A percentile compares a stretch with the other conserved stretches of the same genome.
Evolutionary conservation across 2,329 filamentous ascomycete genomes (phyloP).

Genomic region (Bertia moriformis): DNA sequence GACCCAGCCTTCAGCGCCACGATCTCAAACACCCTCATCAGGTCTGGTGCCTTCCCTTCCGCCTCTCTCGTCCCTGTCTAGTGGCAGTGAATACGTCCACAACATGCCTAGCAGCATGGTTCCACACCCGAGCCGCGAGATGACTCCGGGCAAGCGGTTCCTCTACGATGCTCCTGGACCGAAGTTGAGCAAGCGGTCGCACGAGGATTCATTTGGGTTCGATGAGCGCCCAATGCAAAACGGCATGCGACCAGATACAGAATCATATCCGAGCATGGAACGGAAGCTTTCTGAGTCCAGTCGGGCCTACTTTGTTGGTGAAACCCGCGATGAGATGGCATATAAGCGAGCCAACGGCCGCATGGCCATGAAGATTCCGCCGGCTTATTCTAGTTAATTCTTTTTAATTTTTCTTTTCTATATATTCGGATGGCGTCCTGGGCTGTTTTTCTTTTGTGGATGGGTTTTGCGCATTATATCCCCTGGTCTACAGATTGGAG

Average conservation of each 20-base stretch:
- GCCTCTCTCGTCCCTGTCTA: background rate
- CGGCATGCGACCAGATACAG: background rate
- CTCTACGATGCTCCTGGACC: background rate
- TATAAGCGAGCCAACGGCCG: background rate
- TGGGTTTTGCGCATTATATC: too few relatives aligned
- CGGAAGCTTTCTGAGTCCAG: background rate
- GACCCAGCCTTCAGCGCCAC: slow-evolving; percentile 25
- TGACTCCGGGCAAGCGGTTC: background rate
- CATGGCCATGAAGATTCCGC: background rate
- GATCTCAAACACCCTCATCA: background rate
- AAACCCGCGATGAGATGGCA: background rate
- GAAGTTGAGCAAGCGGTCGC: background rate
- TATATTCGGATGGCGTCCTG: background rate
- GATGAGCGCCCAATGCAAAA: background rate
- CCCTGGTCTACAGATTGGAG: too few relatives aligned
- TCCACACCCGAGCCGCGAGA: background rate
- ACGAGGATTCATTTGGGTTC: background rate
- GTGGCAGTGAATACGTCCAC: background rate
- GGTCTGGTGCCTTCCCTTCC: background rate
- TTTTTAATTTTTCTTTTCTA: background rate
- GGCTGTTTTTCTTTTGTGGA: too few relatives aligned
- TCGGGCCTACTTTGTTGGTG: background rate
- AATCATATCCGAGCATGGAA: background rate
- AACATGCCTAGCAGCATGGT: background rate
- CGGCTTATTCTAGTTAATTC: too few relatives aligned